phyloP scores from a whole-genome alignment of 495 filamentous ascomycete genomes.

The Achaetomiella virescens region DNA sequence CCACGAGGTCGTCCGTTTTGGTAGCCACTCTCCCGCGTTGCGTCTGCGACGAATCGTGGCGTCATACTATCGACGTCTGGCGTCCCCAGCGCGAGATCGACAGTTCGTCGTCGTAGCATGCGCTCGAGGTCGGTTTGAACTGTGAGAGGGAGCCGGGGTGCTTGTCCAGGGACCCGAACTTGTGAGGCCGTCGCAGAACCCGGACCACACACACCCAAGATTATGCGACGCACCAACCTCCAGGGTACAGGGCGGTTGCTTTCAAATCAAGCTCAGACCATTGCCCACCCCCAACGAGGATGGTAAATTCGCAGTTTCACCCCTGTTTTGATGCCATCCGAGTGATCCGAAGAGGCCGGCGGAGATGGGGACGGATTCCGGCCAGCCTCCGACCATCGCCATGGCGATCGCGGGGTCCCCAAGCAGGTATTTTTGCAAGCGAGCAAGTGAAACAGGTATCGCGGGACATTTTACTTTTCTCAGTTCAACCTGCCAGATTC shows the following conservation, averaged over 20 bases:
- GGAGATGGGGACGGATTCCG: neutral
- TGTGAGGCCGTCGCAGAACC: too few relatives aligned
- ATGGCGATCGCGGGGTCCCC: conserved; percentile 2
- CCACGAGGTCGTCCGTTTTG: neutral
- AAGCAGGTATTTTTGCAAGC: conserved; percentile 7
- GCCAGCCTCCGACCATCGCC: too few relatives aligned
- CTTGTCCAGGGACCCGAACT: neutral
- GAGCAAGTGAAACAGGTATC: conserved; percentile 7
- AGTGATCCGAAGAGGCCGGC: neutral
- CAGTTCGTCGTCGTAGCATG: neutral
- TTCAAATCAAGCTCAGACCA: neutral
- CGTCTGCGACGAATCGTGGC: neutral
- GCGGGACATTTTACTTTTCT: conserved; percentile 4
- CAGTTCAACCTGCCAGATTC: neutral
- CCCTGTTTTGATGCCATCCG: neutral
- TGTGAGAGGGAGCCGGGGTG: neutral
- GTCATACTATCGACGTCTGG: neutral
- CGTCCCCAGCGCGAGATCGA: neutral
- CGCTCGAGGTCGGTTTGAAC: neutral
- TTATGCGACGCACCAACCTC: too few relatives aligned
- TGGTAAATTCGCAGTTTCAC: neutral
- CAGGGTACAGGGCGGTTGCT: neutral
- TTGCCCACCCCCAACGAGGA: neutral
- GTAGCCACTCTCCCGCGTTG: neutral
- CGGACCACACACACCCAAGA: too few relatives aligned